Percentiles rank a stretch among this genome's conserved stretches.
phyloP scores from a whole-genome alignment of 345 rosid genomes.

The Boechera divaricarpa region DNA sequence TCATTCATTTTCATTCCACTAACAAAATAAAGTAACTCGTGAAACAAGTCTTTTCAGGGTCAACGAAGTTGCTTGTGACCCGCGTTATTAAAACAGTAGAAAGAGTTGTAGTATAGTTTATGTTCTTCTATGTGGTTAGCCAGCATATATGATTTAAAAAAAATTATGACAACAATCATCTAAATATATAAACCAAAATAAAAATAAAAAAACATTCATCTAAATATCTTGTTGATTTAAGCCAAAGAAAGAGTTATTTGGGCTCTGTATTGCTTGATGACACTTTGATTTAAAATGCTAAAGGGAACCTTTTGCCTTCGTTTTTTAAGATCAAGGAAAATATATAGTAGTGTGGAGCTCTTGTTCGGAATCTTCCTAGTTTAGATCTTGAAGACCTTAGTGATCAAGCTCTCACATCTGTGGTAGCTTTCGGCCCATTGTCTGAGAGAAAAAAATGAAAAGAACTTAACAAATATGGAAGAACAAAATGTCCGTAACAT shows the following conservation, averaged over 20 bases:
- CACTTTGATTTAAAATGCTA: slow-evolving; percentile 28
- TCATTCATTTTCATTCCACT: background rate
- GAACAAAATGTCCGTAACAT: background rate
- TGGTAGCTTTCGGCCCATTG: slow-evolving; percentile 30
- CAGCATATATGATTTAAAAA: too few species aligned
- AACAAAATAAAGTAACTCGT: too few species aligned
- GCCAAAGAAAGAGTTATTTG: background rate
- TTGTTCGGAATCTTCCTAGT: background rate
- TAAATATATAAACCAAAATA: too few species aligned
- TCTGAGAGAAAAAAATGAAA: slow-evolving; percentile 13
- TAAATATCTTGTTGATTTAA: background rate
- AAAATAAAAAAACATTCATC: too few species aligned
- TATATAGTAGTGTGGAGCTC: slow-evolving; percentile 14
- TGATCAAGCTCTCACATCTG: slow-evolving; percentile 15
- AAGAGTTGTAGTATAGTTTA: background rate
- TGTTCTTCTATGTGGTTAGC: background rate
- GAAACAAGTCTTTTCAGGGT: background rate
- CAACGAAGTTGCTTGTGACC: background rate
- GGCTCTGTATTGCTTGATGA: slow-evolving; percentile 26
- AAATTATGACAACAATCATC: too few species aligned
- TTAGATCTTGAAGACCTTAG: slow-evolving; percentile 24
- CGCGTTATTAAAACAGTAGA: background rate
- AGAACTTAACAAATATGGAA: background rate
- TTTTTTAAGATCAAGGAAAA: slow-evolving; percentile 24
- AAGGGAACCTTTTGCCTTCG: background rate